phyloP scores from a whole-genome alignment of 2,329 filamentous ascomycete species.

The Paecilomyces variotii region DNA sequence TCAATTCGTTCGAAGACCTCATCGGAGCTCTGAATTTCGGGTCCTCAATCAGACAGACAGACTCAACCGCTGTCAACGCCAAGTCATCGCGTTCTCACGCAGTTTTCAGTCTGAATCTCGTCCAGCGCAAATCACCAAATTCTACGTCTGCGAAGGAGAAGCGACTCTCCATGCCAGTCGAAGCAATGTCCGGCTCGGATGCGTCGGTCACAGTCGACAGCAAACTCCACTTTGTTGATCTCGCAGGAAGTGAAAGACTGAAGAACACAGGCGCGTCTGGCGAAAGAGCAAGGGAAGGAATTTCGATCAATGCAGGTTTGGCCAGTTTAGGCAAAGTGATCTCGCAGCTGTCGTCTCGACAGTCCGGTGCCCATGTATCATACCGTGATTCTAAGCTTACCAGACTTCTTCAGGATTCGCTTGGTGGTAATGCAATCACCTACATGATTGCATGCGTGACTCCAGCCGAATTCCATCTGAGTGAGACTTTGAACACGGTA shows the following conservation, averaged over 20 bases:
- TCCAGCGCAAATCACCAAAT: constrained; percentile 59
- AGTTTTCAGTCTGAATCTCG: constrained; percentile 88
- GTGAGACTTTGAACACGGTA: constrained; percentile 94
- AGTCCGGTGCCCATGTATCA: constrained; percentile 82
- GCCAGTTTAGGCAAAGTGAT: constrained; percentile 97
- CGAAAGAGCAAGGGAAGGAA: constrained; percentile 89
- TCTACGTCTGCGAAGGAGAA: constrained; percentile 60
- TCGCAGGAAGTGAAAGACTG: constrained; percentile 90
- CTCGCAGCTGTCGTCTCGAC: constrained; percentile 87
- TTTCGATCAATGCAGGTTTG: constrained; percentile 94
- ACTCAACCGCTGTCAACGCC: constrained; percentile 93
- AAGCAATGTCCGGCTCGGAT: constrained; percentile 60
- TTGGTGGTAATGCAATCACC: constrained; percentile 94
- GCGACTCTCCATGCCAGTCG: constrained; percentile 76
- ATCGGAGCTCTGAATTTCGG: constrained; percentile 85
- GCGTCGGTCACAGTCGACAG: constrained; percentile 79
- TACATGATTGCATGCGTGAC: constrained; percentile 99
- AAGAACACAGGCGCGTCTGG: constrained; percentile 97
- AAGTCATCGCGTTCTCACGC: constrained; percentile 97
- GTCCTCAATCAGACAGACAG: constrained; percentile 89
- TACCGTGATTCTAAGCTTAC: constrained; percentile 98
- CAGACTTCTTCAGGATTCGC: constrained; percentile 85
- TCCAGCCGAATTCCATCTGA: constrained; percentile 91
- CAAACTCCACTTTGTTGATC: constrained; percentile 96
- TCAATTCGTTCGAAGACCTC: constrained; percentile 87